phyloP scores from a whole-genome alignment of 2,329 filamentous ascomycete species.

The Trichoderma atrobrunneum region DNA sequence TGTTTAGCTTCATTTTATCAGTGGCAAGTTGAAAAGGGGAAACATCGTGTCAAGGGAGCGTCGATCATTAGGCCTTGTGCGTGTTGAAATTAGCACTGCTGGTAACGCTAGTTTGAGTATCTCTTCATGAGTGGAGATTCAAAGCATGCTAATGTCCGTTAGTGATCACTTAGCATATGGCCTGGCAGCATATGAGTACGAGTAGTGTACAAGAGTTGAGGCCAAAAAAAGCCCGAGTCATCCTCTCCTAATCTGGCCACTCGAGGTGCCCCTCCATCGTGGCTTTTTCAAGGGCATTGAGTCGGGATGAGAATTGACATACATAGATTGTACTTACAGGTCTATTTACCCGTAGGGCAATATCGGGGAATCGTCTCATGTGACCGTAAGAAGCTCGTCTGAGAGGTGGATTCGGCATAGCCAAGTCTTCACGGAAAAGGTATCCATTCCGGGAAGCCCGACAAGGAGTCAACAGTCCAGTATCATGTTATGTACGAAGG shows the following conservation, averaged over 20 bases:
- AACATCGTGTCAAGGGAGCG: not conserved
- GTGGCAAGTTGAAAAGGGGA: not conserved
- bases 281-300: not conserved
- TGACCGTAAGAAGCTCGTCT: not conserved
- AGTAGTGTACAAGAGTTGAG: not conserved
- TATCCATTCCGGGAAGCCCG: slow-evolving; percentile 14
- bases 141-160: not conserved
- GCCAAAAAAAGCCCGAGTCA: not conserved
- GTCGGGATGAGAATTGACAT: not conserved
- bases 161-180: not conserved
- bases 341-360: not conserved
- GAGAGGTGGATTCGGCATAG: not conserved
- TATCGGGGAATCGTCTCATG: not conserved
- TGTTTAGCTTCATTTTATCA: not conserved
- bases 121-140: not conserved
- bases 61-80: slow-evolving; percentile 2
- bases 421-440: not conserved
- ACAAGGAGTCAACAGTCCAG: not conserved
- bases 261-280: not conserved
- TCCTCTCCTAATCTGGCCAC: not conserved
- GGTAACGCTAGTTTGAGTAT: not conserved
- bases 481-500: not conserved
- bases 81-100: not conserved
- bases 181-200: not conserved
- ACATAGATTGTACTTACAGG: not conserved